Base-by-base conservation (phyloP, 2,329 filamentous ascomycete species). In the Monosporascus ibericus region DNA sequence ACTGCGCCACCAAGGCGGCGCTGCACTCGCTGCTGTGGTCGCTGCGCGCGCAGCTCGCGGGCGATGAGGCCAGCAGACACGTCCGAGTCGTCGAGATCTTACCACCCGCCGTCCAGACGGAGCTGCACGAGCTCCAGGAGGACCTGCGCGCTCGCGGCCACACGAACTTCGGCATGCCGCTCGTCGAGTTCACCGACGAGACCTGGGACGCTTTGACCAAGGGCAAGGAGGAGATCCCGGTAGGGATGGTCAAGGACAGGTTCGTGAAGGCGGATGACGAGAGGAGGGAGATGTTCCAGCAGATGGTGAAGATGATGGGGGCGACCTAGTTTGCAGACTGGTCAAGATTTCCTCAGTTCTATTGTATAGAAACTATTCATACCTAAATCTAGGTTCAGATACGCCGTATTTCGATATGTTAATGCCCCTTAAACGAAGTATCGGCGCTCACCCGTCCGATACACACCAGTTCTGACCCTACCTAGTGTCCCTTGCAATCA, bases 1-100 rank as follows among this genome's bases (percentile, higher is more conserved):
- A 82, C 68, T 79, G 73, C 49, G 76, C 76, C 2, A 74, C 74
- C 11, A 82, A 82, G 59, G 73, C 78, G 0, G 79, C 79, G 3
- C 62, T 82, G 38, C 76, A 79, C 58, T 67, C 68, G 5, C 77
- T 78, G 48, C 59, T 70, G 24, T 69, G 77, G 53, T 73, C 69
- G 42, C 59, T 78, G 18, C 67, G 75, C 6, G 66, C 73, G 49
- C 70, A 77, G 60, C 65, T 80, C 18, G 56, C 58, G 8, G 48
- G 47, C 39, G 56, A 65, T 49, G 47, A 44, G 11, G 58, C 58
- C 9, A 68, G 62, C 11, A 52, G 55, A 3, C 67, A 69, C 51
- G 54, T 72, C 40, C 58, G 55, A 36, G 70, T 82, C 8, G 63
- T 80, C 27, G 77, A 82, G 63, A 62, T 81, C 39, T 65, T 75